Base-by-base conservation (phyloP, 2,329 filamentous ascomycete species). In the Ploettnerulaceae sp. region DNA sequence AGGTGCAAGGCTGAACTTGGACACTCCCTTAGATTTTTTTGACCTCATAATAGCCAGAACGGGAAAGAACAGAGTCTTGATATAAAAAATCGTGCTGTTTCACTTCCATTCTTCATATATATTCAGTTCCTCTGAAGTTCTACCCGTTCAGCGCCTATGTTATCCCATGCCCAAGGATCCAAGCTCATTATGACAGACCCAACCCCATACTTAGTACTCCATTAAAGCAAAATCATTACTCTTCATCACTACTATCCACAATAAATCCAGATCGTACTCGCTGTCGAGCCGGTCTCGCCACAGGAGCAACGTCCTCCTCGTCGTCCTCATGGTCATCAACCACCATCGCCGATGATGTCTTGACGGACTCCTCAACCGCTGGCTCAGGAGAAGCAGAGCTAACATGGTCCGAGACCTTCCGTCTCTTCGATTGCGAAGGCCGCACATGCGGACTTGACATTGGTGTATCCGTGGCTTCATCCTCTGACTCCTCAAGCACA, bases 201-300 rank as follows among this genome's bases (percentile, higher is more conserved):
- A 29, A 15, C 32, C 18, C 25, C 20, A n/a, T 31, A 26, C 18
- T 41, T 12, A 26, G 35, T 46, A 43, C 42, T 40, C 48, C 41
- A 14, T 8, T 25, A 39, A 36, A 31, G 31, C 31, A 33, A 44
- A 14, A 7, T 49, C 45, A 49, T 60, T 54, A 62, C 38, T 64
- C 62, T 44, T 65, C 62, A 49, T 82, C 78, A 59, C 78, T 79
- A 50, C 77, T 80, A 56, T 81, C 77, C 26, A 79, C 57, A 35
- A 81, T 63, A 51, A 82, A 81, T 0, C 77, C 77, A 14, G 72
- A 71, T 42, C 70, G 70, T 3, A 71, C 66, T 47, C 74, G 67
- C 54, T 52, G 51, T 25, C 57, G 52, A 11, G 44, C 49, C 15
- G 55, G 61, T 57, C 55, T 65, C 0, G 63, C 57, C 2, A 64